A percentile compares a stretch with the other conserved stretches of the same genome.
Evolutionary conservation across 192 early-diverging fungal species (phyloP).

Genomic region (Ambispora gerdemannii): DNA sequence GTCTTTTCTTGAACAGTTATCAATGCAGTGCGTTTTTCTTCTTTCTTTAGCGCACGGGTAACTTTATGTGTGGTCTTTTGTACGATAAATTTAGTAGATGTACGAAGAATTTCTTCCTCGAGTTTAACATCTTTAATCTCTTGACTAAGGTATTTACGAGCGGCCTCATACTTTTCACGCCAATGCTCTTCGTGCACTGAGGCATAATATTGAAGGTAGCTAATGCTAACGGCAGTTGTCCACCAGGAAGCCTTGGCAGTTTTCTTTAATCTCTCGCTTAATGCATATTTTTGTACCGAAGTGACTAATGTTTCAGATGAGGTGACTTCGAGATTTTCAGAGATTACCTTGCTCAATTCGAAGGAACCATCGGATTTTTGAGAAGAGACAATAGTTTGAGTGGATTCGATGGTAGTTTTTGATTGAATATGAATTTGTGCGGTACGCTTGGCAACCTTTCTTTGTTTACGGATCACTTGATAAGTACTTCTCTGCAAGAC

Average conservation of each 20-base stretch:
- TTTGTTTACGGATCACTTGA: background rate
- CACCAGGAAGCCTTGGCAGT: background rate
- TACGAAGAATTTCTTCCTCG: background rate
- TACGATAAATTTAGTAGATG: background rate
- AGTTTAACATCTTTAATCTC: background rate
- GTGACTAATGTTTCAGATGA: background rate
- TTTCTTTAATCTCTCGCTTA: background rate
- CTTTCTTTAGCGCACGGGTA: background rate
- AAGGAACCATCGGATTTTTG: background rate
- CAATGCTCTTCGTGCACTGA: background rate
- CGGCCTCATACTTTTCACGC: constrained; percentile 8
- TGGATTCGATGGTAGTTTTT: background rate
- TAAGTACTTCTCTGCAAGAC: background rate
- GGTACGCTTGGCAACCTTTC: background rate
- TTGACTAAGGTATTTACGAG: background rate
- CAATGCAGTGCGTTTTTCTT: background rate
- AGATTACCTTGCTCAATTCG: background rate
- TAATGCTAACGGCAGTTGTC: background rate
- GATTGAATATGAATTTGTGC: background rate
- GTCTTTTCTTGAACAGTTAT: background rate
- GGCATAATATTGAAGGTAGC: background rate
- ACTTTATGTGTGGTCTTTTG: background rate
- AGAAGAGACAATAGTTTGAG: background rate
- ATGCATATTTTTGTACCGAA: background rate
- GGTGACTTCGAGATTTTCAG: background rate